Percentiles rank a stretch among this genome's conserved stretches.
phyloP scores from a whole-genome alignment of 163 green algal genomes.

The Scenedesmus sp. region DNA sequence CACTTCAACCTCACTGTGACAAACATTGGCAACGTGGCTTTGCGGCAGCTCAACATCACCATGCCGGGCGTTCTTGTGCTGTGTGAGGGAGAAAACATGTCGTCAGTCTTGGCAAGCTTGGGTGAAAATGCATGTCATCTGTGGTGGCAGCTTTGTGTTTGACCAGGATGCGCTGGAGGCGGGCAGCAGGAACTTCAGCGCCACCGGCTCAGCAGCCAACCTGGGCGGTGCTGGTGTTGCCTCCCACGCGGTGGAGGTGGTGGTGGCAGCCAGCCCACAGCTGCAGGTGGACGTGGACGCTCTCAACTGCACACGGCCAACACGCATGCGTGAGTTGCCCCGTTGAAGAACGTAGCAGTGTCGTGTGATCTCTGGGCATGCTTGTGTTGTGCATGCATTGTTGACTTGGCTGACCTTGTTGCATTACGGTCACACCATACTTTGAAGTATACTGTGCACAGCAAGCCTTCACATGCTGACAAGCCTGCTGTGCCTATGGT shows the following conservation, averaged over 20 bases:
- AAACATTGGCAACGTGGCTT: not conserved
- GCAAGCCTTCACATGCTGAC: not conserved
- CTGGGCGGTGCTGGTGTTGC: not conserved
- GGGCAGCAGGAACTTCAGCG: not conserved
- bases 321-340: constrained; percentile 4
- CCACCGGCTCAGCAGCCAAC: not conserved
- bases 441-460: too few relatives aligned
- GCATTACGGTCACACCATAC: too few relatives aligned
- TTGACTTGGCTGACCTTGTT: too few relatives aligned
- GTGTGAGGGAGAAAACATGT: not conserved
- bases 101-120: too few relatives aligned
- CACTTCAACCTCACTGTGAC: not conserved
- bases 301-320: not conserved
- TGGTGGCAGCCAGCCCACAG: not conserved
- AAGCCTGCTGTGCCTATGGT: not conserved
- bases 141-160: not conserved
- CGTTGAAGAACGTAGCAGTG: not conserved
- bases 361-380: not conserved
- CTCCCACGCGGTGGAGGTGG: not conserved
- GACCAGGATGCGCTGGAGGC: constrained; percentile 18
- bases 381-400: not conserved
- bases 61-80: not conserved
- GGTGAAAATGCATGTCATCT: not conserved
- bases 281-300: constrained; percentile 24
- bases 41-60: not conserved